A percentile compares a stretch with the other conserved stretches of the same genome.
These are phyloP conservation scores for Violaceomyces palustris DNA, from an alignment of 1,284 basidiomycete species.

Conservation along the genomic window DNA sequence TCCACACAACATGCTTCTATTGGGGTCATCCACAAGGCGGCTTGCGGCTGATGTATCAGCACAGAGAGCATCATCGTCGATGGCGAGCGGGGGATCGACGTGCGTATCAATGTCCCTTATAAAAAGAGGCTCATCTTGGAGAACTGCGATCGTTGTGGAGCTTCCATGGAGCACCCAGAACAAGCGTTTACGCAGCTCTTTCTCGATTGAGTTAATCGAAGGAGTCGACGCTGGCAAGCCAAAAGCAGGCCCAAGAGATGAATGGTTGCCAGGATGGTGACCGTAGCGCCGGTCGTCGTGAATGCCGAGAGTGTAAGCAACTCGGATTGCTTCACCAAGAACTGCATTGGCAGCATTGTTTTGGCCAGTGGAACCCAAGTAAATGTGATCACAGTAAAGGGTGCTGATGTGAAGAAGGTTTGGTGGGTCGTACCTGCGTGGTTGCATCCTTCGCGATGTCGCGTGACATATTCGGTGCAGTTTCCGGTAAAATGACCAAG, in stretches of 20 bases:
- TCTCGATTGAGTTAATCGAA: slow-evolving; percentile 18
- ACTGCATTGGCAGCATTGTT: slow-evolving; percentile 33
- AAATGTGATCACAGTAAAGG: slow-evolving; percentile 42
- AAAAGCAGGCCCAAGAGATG: too few relatives aligned
- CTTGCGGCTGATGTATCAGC: too few relatives aligned
- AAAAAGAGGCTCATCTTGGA: slow-evolving; percentile 30
- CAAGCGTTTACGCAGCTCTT: slow-evolving; percentile 27
- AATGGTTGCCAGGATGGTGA: slow-evolving; percentile 6
- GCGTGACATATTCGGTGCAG: slow-evolving; percentile 36
- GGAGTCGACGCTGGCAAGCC: too few relatives aligned
- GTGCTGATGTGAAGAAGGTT: slow-evolving; percentile 30
- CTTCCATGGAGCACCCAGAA: slow-evolving; percentile 33
- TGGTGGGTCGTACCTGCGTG: slow-evolving; percentile 23
- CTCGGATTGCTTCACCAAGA: slow-evolving; percentile 31
- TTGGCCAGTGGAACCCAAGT: slow-evolving; percentile 26
- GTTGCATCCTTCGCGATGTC: slow-evolving; percentile 31
- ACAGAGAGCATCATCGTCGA: slow-evolving; percentile 34
- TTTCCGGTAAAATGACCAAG: slow-evolving; percentile 26
- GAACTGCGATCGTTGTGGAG: slow-evolving; percentile 31
- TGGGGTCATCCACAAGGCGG: slow-evolving; percentile 4
- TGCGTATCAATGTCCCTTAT: slow-evolving; percentile 29
- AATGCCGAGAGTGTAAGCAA: slow-evolving; percentile 24
- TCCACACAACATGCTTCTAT: slow-evolving; percentile 19
- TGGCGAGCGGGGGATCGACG: slow-evolving; percentile 25
- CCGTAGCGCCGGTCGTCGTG: slow-evolving; percentile 31